Percentiles rank a stretch among this genome's conserved stretches.
Conservation (phyloP, 768 basidiomycete species). For the Russula dissimulans region DNA sequence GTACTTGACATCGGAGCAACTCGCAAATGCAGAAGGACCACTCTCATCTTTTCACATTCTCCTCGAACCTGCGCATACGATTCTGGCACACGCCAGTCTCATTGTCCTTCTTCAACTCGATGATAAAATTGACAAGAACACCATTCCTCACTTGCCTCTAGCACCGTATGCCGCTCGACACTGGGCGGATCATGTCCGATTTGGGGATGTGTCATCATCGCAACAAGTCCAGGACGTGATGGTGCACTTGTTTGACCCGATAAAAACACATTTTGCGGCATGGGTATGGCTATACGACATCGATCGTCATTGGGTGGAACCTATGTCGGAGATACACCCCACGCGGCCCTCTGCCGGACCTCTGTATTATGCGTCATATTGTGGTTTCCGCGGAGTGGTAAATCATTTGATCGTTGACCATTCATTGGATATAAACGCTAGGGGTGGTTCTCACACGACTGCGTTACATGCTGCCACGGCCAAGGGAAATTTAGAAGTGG, state of each 20-base stretch:
- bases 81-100: not conserved
- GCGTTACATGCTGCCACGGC: no score
- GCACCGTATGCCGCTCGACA: not conserved
- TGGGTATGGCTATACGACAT: not conserved
- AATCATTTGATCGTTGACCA: not conserved
- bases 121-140: not conserved
- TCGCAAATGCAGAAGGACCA: no score
- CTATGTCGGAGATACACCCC: not conserved
- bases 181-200: not conserved
- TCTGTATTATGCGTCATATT: not conserved
- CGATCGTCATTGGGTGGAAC: no score
- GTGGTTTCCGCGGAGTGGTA: not conserved
- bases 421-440: not conserved
- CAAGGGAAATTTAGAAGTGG: no score
- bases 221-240: not conserved
- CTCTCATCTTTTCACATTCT: not conserved
- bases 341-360: no score
- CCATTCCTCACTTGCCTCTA: not conserved
- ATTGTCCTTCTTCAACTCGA: not conserved
- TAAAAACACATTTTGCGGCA: not conserved
- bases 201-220: not conserved
- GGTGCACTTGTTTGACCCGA: not conserved
- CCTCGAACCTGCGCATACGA: not conserved
- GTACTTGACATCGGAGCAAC: no score
- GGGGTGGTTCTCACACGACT: no score